Base-by-base conservation (phyloP, 2,329 filamentous ascomycete species). In the Golovinomyces cichoracearum region DNA sequence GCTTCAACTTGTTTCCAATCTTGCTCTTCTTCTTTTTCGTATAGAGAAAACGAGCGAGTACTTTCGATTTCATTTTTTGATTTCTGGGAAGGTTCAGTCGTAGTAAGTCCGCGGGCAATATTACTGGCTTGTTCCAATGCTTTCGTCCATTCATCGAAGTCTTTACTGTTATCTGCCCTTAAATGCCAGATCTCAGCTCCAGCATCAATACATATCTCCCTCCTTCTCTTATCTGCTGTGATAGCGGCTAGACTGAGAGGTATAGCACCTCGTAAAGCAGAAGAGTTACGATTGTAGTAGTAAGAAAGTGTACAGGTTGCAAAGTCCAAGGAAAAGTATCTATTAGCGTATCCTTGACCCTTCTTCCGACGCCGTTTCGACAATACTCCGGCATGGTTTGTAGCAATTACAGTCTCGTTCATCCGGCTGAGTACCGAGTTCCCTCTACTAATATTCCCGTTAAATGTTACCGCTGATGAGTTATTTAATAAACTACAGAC, bases 131-230 rank as follows among this genome's bases (percentile, higher is more conserved):
- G 78, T 62, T 94, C 85, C 47, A 98, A 66, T 0, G 86, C 88
- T 44, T 73, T 71, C 45, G 80, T 84, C 90, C 90, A 98, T 17
- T 81, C 79, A 44, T 74, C 71, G 60, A 94, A 98, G 53, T 95
- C 88, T 54, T 80, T 80, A 46, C 76, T 73, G 56, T 83, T 93
- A 46, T 73, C 74, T 2, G 90, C 84, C 57, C 78, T 79, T 26
- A 98, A 68, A 65, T 95, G 90, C 90, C 90, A 98, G 23, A 98
- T 77, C 63, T 98, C 90, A 2, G 90, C 86, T 1, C 90, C 90
- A 0, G 90, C 95, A 61, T 98, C 90, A 50, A 98, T 90, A 38
- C 81, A 93, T 48, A 98, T 93, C 62, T 95, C 88, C 53, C 85
- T 74, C 33, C 82, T 76, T 58, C 82, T 76, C 61, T 90, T 83